Base-by-base conservation (phyloP, 768 basidiomycete species). In the Lactarius pseudohatsudake region DNA sequence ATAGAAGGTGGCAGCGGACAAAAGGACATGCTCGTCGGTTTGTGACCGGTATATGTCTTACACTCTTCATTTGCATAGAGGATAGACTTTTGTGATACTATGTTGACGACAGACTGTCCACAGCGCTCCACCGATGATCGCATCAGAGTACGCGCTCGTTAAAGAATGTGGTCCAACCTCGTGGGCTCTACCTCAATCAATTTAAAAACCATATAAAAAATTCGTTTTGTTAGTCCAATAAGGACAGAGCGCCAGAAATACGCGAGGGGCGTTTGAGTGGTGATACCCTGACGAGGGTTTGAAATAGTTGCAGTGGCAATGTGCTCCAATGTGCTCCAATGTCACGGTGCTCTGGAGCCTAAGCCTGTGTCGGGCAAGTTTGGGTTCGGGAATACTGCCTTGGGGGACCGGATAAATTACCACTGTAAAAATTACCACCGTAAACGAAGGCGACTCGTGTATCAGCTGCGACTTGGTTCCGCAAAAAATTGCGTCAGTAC, bases 21-120 rank as follows among this genome's bases (percentile, higher is more conserved):
- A 55, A 58, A 59, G 15, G 64, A 36, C n/a, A 3, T 61, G 16
- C 20, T 70, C 28, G 28, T 64, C 22, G 67, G 64, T 41, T 50
- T 65, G 40, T 65, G 54, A 65, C 16, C 6, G 8, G 18, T 18
- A 59, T 34, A 34, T 38, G 4, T 13, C 15, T 15, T 15, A 40
- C 38, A 5, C n/a, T 53, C 43, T 59, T 59, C 40, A 61, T 38
- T 57, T 41, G 20, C 22, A 30, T 55, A 55, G 16, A 30, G 10
- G 30, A 32, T n/a, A 20, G 54, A 34, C 8, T 56, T 56, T 10
- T 26, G 22, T 34, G 38, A 5, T 30, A 40, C 28, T 41, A 4
- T 32, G 16, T 41, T 7, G 20, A n/a, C 9, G 43, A 45, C 20
- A n/a, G 50, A 26, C 50, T 26, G n/a, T 26, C 6, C 22, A 53